phyloP scores from a whole-genome alignment of 768 basidiomycete species.

The Dacryopinax spathularia region DNA sequence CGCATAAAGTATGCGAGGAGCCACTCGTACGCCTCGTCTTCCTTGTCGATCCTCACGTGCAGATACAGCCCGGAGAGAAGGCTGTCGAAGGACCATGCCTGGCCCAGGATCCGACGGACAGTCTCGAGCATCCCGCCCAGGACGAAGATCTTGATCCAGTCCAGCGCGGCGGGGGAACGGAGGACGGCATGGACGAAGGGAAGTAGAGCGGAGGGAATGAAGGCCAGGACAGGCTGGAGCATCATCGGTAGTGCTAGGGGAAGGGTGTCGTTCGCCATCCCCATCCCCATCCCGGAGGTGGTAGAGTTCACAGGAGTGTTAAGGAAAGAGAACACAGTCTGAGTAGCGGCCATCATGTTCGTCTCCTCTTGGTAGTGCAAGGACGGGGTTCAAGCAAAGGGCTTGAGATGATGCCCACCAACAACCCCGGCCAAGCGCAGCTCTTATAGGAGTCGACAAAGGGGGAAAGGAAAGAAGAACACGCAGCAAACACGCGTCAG shows the following conservation, averaged over 20 bases:
- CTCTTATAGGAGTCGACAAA: not conserved
- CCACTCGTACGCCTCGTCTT: slow-evolving; percentile 1
- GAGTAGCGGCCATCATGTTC: not conserved
- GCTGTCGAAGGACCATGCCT: not conserved
- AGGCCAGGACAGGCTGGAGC: not conserved
- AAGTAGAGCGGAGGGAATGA: not conserved
- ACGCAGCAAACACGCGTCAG: not conserved
- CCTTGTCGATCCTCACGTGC: not conserved
- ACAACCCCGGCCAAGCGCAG: not conserved
- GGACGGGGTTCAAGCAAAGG: not conserved
- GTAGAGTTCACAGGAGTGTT: not conserved
- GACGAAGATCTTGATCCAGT: slow-evolving; percentile 50
- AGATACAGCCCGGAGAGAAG: not conserved
- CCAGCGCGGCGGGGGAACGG: slow-evolving; percentile 16
- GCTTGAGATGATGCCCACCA: no score
- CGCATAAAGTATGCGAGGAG: not conserved
- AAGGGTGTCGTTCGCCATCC: not conserved
- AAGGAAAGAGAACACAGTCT: not conserved
- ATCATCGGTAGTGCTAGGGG: not conserved
- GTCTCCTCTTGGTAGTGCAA: no score
- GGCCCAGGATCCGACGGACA: slow-evolving; percentile 30
- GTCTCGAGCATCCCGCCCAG: slow-evolving; percentile 51
- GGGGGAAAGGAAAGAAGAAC: not conserved
- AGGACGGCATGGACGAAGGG: slow-evolving; percentile 5
- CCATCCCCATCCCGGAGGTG: not conserved